Base-by-base conservation (phyloP, 441 rosid genomes). In the Gossypium lobatum region DNA sequence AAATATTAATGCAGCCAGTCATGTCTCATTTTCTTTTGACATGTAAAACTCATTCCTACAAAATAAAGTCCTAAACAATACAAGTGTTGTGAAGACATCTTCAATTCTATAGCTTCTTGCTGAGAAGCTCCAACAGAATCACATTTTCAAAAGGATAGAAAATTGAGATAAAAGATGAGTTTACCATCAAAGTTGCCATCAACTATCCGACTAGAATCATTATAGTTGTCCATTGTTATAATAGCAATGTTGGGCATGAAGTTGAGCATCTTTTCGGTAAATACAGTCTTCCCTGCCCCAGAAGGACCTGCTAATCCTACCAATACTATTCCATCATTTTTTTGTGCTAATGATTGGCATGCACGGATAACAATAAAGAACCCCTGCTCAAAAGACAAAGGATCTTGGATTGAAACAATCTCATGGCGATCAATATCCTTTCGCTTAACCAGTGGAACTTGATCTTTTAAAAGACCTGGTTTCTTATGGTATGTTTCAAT, bases 221-320 rank as follows among this genome's bases (percentile, higher is more conserved):
- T 95, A 78, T 93, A 95, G 83, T 93, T 91, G 86, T 95, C 97
- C 97, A 93, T 86, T 34, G 99, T 90, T 71, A 95, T 88, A 73
- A 90, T 93, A 62, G 94, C 97, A 78, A 95, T 84, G 79, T 91
- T 91, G 16, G 99, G 97, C 87, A 93, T 72, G 73, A 93, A 95
- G 73, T 83, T 87, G 71, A 86, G 84, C 18, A 93, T 90, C 93
- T 93, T 95, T 80, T 93, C 98, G 2, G 99, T 88, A 53, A 95
- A 89, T n/a, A 95, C 84, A 7, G 97, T 88, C 89, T 95, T 95
- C 73, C 98, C 99, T 10, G 98, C 97, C 72, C 99, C 99, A 77
- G 99, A 93, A 77, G 98, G 98, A 46, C 99, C 99, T 18, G 99
- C 99, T 70, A 95, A 77, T 14, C 98, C 98, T 70, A 93, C 86